Percentiles rank a stretch among this genome's conserved stretches.
These are phyloP conservation scores for Debaryomyces sp. DNA, from an alignment of 1,139 yeast species.

Conservation along the genomic window DNA sequence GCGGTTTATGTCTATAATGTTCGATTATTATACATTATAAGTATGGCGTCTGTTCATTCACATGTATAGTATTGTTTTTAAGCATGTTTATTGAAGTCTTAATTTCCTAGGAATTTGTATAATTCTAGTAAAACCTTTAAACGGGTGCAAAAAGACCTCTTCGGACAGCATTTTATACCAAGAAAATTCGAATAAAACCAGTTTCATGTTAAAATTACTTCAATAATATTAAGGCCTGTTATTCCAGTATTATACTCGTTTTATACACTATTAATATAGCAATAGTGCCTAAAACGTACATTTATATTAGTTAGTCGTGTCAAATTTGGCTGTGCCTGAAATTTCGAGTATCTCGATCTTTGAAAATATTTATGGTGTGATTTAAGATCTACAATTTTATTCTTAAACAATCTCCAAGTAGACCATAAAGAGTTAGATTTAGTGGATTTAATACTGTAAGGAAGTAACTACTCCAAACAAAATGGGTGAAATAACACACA, in stretches of 20 bases:
- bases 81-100: not conserved
- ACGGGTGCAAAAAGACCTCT: not conserved
- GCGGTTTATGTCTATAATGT: no score
- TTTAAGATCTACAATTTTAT: not conserved
- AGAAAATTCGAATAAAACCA: not conserved
- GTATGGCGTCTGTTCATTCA: no score
- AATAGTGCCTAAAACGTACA: not conserved
- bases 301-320: not conserved
- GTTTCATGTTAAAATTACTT: not conserved
- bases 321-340: not conserved
- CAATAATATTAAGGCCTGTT: not conserved
- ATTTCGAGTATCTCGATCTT: constrained; percentile 4
- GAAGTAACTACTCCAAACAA: not conserved
- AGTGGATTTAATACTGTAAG: not conserved
- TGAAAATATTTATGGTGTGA: constrained; percentile 1
- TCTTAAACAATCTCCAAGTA: not conserved
- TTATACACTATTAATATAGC: not conserved
- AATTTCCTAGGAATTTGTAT: not conserved
- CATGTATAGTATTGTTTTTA: not conserved
- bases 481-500: constrained; percentile 34
- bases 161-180: not conserved
- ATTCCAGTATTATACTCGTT: not conserved
- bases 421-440: not conserved
- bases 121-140: not conserved
- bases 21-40: no score